These are phyloP conservation scores for Porogramme epimiltina DNA, from an alignment of 1,284 basidiomycete genomes.

Conservation along the genomic window DNA sequence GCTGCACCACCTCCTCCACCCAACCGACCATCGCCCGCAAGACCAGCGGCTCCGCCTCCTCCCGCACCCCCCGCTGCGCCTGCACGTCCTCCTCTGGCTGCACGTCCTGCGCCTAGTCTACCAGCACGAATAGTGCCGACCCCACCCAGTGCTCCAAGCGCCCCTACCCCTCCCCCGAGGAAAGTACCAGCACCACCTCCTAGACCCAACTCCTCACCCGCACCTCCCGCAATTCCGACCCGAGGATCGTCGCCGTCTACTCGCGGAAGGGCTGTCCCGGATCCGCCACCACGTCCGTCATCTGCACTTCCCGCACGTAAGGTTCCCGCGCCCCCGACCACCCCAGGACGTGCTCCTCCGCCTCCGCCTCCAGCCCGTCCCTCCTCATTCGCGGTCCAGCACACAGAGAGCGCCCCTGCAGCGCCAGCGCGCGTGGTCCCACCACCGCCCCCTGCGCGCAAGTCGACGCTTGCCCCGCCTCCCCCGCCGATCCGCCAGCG, in stretches of 20 bases:
- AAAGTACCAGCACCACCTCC: slow-evolving; percentile 31
- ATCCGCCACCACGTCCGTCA: slow-evolving; percentile 28
- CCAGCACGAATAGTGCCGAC: slow-evolving; percentile 29
- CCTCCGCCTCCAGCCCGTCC: slow-evolving; percentile 30
- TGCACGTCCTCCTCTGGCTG: slow-evolving; percentile 23
- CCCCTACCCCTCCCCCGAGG: slow-evolving; percentile 40
- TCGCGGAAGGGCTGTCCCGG: slow-evolving; percentile 20
- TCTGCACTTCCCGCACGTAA: slow-evolving; percentile 36
- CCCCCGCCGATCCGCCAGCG: slow-evolving; percentile 31
- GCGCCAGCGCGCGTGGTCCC: slow-evolving; percentile 39
- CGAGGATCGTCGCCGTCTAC: slow-evolving; percentile 28
- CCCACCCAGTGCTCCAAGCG: slow-evolving; percentile 33
- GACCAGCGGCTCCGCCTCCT: slow-evolving; percentile 30
- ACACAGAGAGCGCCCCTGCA: slow-evolving; percentile 29
- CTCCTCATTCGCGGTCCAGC: slow-evolving; percentile 23
- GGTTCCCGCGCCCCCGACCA: slow-evolving; percentile 37
- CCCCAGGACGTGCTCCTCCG: slow-evolving; percentile 30
- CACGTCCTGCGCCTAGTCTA: slow-evolving; percentile 25
- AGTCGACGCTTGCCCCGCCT: slow-evolving; percentile 22
- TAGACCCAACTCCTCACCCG: slow-evolving; percentile 26
- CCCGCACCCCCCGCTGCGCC: slow-evolving; percentile 26
- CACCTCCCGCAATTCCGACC: slow-evolving; percentile 29
- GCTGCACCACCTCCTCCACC: slow-evolving; percentile 39
- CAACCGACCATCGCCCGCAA: slow-evolving; percentile 30
- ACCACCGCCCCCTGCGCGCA: slow-evolving; percentile 36